phyloP scores from a whole-genome alignment of 345 rosid genomes.

The Noccaea bulbosa region DNA sequence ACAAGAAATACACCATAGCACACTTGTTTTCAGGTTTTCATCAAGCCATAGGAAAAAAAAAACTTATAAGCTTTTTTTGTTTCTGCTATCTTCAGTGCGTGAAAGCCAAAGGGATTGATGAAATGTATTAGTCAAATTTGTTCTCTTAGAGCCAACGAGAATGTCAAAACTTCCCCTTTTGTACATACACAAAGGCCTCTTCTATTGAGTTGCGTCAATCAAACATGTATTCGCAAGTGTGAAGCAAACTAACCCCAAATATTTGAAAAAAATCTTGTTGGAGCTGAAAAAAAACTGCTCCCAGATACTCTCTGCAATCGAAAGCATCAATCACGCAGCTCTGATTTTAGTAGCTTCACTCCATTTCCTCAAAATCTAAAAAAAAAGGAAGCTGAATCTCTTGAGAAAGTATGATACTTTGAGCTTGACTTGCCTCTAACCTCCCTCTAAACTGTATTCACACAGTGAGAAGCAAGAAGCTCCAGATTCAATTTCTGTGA shows the following conservation, averaged over 20 bases:
- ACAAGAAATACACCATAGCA: conserved; percentile 9
- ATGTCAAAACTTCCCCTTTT: conserved; percentile 21
- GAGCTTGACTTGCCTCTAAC: no score
- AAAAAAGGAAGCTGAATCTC: neutral
- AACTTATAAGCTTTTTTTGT: conserved; percentile 22
- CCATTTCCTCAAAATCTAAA: no score
- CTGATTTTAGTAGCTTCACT: no score
- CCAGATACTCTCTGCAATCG: no score
- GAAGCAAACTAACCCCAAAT: neutral
- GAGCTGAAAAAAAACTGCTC: no score
- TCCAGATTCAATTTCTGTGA: neutral
- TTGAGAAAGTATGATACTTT: neutral
- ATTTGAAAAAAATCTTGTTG: no score
- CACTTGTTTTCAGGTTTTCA: conserved; percentile 22
- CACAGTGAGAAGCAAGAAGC: neutral
- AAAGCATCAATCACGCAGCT: no score
- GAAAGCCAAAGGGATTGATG: conserved; percentile 37
- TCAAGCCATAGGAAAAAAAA: conserved; percentile 6
- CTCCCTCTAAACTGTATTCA: neutral
- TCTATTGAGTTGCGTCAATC: conserved; percentile 36
- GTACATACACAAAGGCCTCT: conserved; percentile 26
- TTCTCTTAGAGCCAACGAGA: conserved; percentile 31
- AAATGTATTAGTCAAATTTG: conserved; percentile 29
- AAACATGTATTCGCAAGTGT: conserved; percentile 13
- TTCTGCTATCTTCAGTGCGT: conserved; percentile 19